Percentiles rank a stretch among this genome's conserved stretches.
phyloP scores from a whole-genome alignment of 164 flowering plant species.

The Magnolia officinalis region DNA sequence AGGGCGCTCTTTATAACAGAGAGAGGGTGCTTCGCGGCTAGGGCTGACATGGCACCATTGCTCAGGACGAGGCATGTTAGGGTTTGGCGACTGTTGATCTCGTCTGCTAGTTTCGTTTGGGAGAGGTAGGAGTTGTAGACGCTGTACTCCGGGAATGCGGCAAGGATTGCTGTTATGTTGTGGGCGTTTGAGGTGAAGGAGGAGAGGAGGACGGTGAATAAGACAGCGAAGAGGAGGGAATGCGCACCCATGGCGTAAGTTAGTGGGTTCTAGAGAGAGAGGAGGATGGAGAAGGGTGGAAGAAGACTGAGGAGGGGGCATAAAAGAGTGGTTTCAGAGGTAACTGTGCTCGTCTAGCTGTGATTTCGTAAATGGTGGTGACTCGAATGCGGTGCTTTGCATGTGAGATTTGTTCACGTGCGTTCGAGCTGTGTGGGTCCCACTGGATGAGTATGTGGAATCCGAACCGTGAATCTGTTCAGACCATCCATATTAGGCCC shows the following conservation, averaged over 20 bases:
- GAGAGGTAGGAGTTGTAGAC: constrained; percentile 54
- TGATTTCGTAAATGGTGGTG: not conserved
- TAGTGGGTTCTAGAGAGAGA: not conserved
- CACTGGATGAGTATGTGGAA: too few species aligned
- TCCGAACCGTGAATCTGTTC: too few species aligned
- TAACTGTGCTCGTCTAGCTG: not conserved
- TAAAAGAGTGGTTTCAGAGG: not conserved
- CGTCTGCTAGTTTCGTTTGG: constrained; percentile 75
- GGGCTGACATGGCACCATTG: constrained; percentile 58
- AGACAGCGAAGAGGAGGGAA: constrained; percentile 8
- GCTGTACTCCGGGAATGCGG: constrained; percentile 53
- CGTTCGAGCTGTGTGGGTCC: too few species aligned
- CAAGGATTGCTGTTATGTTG: constrained; percentile 77
- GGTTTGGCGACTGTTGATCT: constrained; percentile 78
- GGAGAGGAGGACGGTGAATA: constrained; percentile 14
- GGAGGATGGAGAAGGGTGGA: not conserved
- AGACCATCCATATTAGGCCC: too few species aligned
- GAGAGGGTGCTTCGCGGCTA: constrained; percentile 57
- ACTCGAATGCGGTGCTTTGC: not conserved
- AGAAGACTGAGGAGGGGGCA: not conserved
- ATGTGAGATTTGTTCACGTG: too few species aligned
- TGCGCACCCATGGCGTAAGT: constrained; percentile 17
- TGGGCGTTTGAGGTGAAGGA: constrained; percentile 31
- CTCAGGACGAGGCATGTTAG: constrained; percentile 65
- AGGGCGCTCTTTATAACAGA: constrained; percentile 62